Percentiles rank a stretch among this genome's conserved stretches.
Evolutionary conservation across 2,329 filamentous ascomycete species (phyloP).

Genomic region (Ambrosiella beaveri): DNA sequence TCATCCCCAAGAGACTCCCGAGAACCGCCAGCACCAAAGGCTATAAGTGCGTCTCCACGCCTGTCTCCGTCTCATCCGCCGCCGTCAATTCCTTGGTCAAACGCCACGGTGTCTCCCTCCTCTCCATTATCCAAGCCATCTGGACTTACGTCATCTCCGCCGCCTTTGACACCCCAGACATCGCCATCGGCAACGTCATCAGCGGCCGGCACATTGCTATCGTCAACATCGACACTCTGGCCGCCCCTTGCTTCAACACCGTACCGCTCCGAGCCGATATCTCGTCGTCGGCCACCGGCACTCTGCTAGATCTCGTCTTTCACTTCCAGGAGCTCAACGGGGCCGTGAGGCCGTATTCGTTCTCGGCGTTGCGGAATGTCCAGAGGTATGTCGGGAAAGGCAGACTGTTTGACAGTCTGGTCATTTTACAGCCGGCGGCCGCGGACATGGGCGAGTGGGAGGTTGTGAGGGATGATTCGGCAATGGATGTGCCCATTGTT

Average conservation of each 20-base stretch:
- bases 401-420: slow-evolving; percentile 57
- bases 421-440: slow-evolving; percentile 59
- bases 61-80: neutral
- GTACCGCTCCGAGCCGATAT: slow-evolving; percentile 45
- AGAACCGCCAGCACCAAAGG: neutral
- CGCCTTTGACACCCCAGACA: slow-evolving; percentile 38
- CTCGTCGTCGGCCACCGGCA: slow-evolving; percentile 26
- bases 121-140: slow-evolving; percentile 52
- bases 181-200: slow-evolving; percentile 79
- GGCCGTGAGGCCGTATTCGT: slow-evolving; percentile 48
- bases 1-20: slow-evolving; percentile 11
- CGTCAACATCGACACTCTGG: slow-evolving; percentile 48
- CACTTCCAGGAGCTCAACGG: slow-evolving; percentile 44
- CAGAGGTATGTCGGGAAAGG: slow-evolving; percentile 33
- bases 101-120: slow-evolving; percentile 34
- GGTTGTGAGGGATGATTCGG: slow-evolving; percentile 36
- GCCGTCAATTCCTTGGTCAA: neutral
- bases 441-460: slow-evolving; percentile 38
- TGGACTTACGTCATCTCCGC: slow-evolving; percentile 51
- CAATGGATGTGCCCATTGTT: slow-evolving; percentile 62
- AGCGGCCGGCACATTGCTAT: slow-evolving; percentile 56
- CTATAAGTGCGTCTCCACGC: too few species aligned
- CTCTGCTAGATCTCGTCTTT: slow-evolving; percentile 39
- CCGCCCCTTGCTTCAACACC: slow-evolving; percentile 90
- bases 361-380: slow-evolving; percentile 56